Base-by-base conservation (phyloP, 495 filamentous ascomycete genomes). In the Terfezia boudieri region DNA sequence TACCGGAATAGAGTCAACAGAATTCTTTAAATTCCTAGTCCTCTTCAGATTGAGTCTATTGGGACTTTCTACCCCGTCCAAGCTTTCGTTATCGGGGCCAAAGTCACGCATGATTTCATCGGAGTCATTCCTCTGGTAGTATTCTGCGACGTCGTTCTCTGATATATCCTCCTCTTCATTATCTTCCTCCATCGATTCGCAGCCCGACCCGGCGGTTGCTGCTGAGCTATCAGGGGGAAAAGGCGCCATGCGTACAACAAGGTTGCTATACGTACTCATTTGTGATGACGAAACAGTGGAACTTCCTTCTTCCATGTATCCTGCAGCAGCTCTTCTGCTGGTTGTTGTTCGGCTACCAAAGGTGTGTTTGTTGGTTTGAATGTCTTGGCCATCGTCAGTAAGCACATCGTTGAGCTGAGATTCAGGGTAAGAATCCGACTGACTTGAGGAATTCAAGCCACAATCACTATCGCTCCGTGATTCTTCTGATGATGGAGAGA, bases 401-500 rank as follows among this genome's bases (percentile, higher is more conserved):
- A 46, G 41, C 12, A 4, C 41, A 20, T 46, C 41, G 17, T 20
- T 20, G 3, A 20, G 3, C 41, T 46, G 41, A 4, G 41, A 46
- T 14, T 46, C 41, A 14, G 17, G 4, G 4, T 46, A 46, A 20
- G 12, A 46, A 20, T 46, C 41, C 17, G 41, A 46, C 17, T 46
- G 17, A 8, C 41, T 46, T 46, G 12, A 32, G 7, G 26, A 32
- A 32, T 32, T 32, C 7, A 32, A 32, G 52, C 61, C 62, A 22
- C 61, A 62, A 51, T 64, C 62, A 26, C 62, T 64, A 46, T 64
- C 56, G 6, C 54, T 53, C 14, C 59, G 58, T 37, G 62, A 64
- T 48, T 63, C 61, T 16, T 65, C 62, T 46, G 62, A 61, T 4
- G 62, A 60, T 54, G 56, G 55, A 38, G 62, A 53, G 23, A 55